Evolutionary conservation across 768 basidiomycete species (phyloP), one percentile per base, ranked within the genome.

Genomic region (button mushroom (Agaricus bisporus)): DNA sequence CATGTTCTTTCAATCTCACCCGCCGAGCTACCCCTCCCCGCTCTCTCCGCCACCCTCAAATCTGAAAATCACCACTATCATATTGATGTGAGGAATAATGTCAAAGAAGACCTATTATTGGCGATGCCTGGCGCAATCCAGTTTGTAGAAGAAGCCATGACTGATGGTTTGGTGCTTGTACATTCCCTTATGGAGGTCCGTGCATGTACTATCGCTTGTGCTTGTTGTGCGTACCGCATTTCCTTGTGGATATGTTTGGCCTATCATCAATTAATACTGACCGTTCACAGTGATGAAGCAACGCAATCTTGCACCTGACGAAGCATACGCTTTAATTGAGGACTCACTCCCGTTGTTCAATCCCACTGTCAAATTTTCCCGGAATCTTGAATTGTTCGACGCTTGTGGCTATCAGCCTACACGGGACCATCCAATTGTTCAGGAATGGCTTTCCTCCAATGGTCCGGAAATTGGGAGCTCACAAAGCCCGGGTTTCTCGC

Each of bases 281-380:
- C 15, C 17, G 48, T 11, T 0, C 14, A 5, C 32, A 82, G 82
- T 82, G 29, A 83, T 83, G 80, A 56, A 56, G 20, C 63, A 70
- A 11, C 70, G 68, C 25, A 64, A 66, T 6, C 54, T 74, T 39
- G 67, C 73, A 15, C 64, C 69, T 3, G 63, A 67, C 20, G 70
- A 74, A 37, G 80, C 78, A 11, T 66, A 67, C 45, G 56, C 60
- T 1, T 56, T 70, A 17, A 64, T 82, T 5, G 70, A 77, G 62
- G 62, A 74, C 79, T 81, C 71, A 8, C 69, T 83, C 8, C 81
- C 82, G 4, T 68, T 83, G 3, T 83, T 81, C 63, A 75, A 77
- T 55, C 70, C 74, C 12, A 79, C 80, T 0, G 56, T 62, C 26
- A 66, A 66, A 46, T 80, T 83, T 61, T 72, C 64, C 17, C 72